Evolutionary conservation across 2,329 filamentous ascomycete genomes (phyloP).

Genomic region (Calonectria pteridis): DNA sequence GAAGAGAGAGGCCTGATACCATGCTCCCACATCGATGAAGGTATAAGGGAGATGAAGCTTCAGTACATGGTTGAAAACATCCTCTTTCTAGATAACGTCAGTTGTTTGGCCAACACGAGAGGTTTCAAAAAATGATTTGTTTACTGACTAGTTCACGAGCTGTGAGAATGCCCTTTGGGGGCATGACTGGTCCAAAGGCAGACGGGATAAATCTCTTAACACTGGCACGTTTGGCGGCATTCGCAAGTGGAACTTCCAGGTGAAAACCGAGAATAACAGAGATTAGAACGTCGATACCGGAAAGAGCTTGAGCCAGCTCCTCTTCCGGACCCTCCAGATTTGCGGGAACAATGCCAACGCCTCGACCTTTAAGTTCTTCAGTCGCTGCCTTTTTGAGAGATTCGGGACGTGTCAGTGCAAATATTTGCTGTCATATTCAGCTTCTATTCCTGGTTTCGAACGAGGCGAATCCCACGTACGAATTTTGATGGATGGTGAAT

Average conservation of each 20-base stretch:
- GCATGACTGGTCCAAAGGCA: not conserved
- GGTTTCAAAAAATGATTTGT: not conserved
- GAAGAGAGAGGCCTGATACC: not conserved
- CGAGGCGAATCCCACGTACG: not conserved
- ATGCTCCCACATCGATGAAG: not conserved
- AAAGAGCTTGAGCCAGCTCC: not conserved
- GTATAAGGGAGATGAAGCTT: not conserved
- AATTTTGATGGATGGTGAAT: not conserved
- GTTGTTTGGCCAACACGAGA: not conserved
- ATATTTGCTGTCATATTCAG: not conserved
- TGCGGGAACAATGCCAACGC: not conserved
- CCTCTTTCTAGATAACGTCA: not conserved
- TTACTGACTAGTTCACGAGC: not conserved
- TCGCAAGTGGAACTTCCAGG: not conserved
- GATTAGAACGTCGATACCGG: not conserved
- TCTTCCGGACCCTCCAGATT: not conserved
- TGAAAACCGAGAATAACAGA: not conserved
- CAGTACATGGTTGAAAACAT: not conserved
- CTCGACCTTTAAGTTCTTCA: not conserved
- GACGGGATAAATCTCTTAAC: not conserved
- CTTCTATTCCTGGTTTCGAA: not conserved
- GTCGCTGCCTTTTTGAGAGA: not conserved
- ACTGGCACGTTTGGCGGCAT: not conserved
- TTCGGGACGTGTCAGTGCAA: not conserved
- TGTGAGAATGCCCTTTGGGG: not conserved